phyloP scores from a whole-genome alignment of 805 yeast genomes.

The Teunomyces stri region DNA sequence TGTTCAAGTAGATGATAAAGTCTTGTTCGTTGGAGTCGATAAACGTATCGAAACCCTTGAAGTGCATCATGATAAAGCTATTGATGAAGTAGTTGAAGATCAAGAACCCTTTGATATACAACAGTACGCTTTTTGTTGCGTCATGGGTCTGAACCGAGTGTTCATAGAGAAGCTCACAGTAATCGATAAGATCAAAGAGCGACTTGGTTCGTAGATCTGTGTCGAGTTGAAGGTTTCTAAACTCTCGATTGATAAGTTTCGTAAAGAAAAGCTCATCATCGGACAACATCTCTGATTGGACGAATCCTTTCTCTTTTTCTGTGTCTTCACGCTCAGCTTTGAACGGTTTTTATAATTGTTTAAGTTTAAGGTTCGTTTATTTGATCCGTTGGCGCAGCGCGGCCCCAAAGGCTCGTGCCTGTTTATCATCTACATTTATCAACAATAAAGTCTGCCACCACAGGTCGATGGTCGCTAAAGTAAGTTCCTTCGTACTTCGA shows the following conservation, averaged over 20 bases:
- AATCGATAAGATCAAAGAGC: conserved; percentile 41
- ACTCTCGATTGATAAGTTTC: conserved; percentile 31
- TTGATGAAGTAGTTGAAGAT: conserved; percentile 43
- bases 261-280: conserved; percentile 18
- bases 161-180: conserved; percentile 39
- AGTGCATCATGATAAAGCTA: conserved; percentile 41
- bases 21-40: conserved; percentile 36
- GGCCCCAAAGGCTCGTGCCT: too few species aligned
- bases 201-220: conserved; percentile 25
- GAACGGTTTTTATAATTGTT: too few species aligned
- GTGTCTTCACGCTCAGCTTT: too few species aligned
- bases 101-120: conserved; percentile 37
- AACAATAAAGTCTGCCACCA: conserved; percentile 26
- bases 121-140: conserved; percentile 2
- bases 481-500: conserved; percentile 31
- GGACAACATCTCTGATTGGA: not conserved
- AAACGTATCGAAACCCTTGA: conserved; percentile 40
- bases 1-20: conserved; percentile 40
- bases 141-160: conserved; percentile 14
- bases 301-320: not conserved
- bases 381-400: not conserved
- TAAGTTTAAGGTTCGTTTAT: too few species aligned
- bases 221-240: conserved; percentile 38
- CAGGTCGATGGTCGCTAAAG: conserved; percentile 37
- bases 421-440: not conserved